phyloP scores from a whole-genome alignment of 2,329 filamentous ascomycete genomes.

The Diaporthe humulicola region DNA sequence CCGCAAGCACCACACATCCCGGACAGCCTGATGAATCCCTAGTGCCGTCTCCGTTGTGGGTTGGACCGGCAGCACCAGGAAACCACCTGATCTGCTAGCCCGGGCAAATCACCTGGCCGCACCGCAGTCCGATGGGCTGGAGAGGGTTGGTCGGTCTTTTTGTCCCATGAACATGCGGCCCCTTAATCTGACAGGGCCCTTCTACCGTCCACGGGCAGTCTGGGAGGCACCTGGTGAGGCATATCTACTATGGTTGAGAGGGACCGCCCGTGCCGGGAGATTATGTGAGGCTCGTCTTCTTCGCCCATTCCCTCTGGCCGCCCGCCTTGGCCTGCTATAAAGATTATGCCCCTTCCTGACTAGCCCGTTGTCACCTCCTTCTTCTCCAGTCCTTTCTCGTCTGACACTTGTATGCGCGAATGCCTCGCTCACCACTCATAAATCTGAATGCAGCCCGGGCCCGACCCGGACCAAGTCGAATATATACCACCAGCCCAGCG shows the following conservation, averaged over 20 bases:
- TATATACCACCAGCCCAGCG: constrained; percentile 11
- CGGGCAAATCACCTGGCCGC: constrained; percentile 31
- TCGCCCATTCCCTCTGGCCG: not conserved
- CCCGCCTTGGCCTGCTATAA: constrained; percentile 34
- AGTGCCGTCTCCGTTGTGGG: constrained; percentile 30
- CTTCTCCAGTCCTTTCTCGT: constrained; percentile 14
- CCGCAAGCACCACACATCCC: not conserved
- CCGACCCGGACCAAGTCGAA: not conserved
- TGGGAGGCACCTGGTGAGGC: constrained; percentile 15
- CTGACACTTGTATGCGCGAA: not conserved
- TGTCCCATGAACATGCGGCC: constrained; percentile 29
- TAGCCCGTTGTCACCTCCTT: not conserved
- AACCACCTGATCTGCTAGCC: constrained; percentile 34
- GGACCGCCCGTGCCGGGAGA: constrained; percentile 11
- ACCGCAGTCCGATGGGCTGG: not conserved
- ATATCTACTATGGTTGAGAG: constrained; percentile 23
- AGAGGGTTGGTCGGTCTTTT: constrained; percentile 16
- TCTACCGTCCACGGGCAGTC: constrained; percentile 9
- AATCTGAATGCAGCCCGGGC: constrained; percentile 1
- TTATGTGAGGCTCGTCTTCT: constrained; percentile 35
- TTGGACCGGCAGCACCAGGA: constrained; percentile 33
- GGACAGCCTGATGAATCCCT: constrained; percentile 24
- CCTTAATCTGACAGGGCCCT: constrained; percentile 17
- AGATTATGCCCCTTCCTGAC: constrained; percentile 25
- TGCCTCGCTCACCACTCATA: constrained; percentile 20